These are phyloP conservation scores for Emmonsiellopsis sp. DNA, from an alignment of 2,329 filamentous ascomycete genomes.

Conservation along the genomic window DNA sequence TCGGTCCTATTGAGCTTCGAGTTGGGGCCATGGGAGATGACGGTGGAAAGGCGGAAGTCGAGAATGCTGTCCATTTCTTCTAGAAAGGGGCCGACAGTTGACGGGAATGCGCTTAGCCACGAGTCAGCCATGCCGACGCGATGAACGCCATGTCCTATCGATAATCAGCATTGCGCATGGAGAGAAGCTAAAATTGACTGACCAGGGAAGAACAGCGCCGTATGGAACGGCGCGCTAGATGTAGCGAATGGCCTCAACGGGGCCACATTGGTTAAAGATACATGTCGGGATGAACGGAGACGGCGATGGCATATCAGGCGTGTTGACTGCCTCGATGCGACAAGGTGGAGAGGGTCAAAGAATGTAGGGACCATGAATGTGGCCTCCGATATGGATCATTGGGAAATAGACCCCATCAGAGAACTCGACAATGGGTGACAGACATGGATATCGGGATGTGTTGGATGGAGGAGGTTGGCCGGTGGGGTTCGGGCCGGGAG, in stretches of 20 bases:
- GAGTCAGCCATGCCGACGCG: slow-evolving; percentile 77
- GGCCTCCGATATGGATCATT: no score
- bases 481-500: no score
- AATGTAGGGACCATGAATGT: no score
- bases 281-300: no score
- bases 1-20: slow-evolving; percentile 68
- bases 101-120: slow-evolving; percentile 80
- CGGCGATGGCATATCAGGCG: no score
- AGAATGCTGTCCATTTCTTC: slow-evolving; percentile 77
- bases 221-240: slow-evolving; percentile 19
- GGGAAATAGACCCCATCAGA: no score
- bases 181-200: slow-evolving; percentile 4
- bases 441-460: no score
- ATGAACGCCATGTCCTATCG: slow-evolving; percentile 73
- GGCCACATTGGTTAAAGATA: neutral
- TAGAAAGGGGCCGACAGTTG: slow-evolving; percentile 63
- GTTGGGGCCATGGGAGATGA: slow-evolving; percentile 74
- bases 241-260: neutral
- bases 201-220: slow-evolving; percentile 41
- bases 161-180: slow-evolving; percentile 9
- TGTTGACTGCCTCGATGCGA: no score
- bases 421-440: no score
- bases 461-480: no score
- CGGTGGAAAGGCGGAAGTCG: slow-evolving; percentile 61
- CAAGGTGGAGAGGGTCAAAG: no score